Conservation (phyloP, 1,284 basidiomycete species). For the Coniferiporia weirii region DNA sequence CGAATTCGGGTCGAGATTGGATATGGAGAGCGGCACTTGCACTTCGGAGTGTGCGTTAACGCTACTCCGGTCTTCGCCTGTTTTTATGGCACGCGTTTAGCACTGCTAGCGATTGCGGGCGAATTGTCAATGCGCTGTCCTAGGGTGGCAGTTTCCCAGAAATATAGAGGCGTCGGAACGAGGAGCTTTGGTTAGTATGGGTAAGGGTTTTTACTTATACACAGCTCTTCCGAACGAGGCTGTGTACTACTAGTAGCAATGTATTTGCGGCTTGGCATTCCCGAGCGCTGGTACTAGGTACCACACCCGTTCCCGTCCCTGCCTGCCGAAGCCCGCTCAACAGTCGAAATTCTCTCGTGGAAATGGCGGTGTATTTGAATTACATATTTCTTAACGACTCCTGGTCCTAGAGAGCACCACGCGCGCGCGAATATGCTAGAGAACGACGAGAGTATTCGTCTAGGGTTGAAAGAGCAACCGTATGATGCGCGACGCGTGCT, state of each 20-base stretch:
- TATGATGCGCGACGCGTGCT: no score
- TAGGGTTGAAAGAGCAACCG: no score
- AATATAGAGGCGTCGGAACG: background rate
- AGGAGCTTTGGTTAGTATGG: background rate
- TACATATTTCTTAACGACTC: no score
- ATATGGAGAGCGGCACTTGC: background rate
- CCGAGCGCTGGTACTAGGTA: background rate
- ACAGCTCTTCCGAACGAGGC: background rate
- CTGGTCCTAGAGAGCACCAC: no score
- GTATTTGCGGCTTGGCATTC: background rate
- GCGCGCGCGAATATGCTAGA: no score
- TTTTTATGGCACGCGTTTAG: background rate
- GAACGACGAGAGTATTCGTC: no score
- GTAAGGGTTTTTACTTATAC: background rate
- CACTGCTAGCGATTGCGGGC: background rate
- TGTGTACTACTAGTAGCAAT: no score
- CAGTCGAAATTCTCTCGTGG: no score
- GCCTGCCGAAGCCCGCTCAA: no score
- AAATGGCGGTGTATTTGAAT: no score
- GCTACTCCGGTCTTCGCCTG: background rate
- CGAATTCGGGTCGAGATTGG: background rate
- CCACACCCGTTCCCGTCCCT: no score
- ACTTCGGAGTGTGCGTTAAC: background rate
- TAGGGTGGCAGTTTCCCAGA: background rate
- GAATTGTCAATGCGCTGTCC: background rate